phyloP scores from a whole-genome alignment of 345 rosid genomes.

The Crucihimalaya himalaica region DNA sequence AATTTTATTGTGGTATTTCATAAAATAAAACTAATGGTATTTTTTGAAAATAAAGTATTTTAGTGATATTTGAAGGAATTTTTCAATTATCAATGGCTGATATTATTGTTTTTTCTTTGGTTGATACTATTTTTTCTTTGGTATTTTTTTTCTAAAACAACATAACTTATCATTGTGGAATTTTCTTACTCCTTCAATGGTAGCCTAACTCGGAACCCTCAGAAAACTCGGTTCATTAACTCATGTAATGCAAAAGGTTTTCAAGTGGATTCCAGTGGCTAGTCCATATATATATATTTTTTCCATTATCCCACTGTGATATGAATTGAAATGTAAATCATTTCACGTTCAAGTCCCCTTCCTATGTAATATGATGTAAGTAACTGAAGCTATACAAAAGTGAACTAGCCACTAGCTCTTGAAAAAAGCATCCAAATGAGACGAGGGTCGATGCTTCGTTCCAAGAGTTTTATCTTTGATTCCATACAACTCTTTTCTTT shows the following conservation, averaged over 20 bases:
- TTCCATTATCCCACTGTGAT: neutral
- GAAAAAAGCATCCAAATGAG: neutral
- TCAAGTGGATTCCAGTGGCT: neutral
- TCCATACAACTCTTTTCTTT: neutral
- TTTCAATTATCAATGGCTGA: neutral
- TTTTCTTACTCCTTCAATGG: neutral
- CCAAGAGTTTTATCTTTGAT: neutral
- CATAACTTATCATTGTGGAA: too few relatives aligned
- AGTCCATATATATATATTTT: neutral
- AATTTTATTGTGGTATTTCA: too few relatives aligned
- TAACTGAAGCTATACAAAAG: neutral
- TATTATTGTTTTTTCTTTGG: neutral
- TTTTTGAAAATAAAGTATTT: too few relatives aligned
- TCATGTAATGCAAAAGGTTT: neutral
- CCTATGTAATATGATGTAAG: neutral
- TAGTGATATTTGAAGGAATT: too few relatives aligned
- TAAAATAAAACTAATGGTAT: too few relatives aligned
- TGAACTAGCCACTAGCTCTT: neutral
- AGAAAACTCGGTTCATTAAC: neutral
- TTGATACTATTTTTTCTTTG: too few relatives aligned
- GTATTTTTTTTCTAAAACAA: too few relatives aligned
- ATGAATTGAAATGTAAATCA: too few relatives aligned
- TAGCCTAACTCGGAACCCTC: too few relatives aligned
- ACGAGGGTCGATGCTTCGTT: neutral
- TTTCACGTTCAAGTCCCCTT: neutral